A percentile compares a stretch with the other conserved stretches of the same genome.
phyloP scores from a whole-genome alignment of 2,329 filamentous ascomycete genomes.

The Aspergillus sp. region DNA sequence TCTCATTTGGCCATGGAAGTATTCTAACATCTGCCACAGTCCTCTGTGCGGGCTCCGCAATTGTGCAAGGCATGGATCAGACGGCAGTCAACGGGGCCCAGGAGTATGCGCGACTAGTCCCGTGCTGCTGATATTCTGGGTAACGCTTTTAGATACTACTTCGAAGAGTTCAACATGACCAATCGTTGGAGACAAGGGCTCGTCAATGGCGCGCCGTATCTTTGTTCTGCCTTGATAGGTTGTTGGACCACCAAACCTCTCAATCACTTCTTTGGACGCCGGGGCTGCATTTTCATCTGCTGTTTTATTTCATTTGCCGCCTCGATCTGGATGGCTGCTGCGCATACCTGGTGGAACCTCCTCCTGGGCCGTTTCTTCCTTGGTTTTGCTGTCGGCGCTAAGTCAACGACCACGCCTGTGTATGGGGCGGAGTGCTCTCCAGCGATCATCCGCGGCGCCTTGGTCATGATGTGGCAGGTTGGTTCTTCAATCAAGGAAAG shows the following conservation, averaged over 20 bases:
- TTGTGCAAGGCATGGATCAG: conserved; percentile 47
- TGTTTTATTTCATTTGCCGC: conserved; percentile 34
- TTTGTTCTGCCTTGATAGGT: conserved; percentile 36
- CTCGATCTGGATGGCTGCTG: conserved; percentile 35
- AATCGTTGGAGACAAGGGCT: conserved; percentile 21
- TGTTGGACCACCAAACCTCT: conserved; percentile 42
- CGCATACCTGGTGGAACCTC: conserved; percentile 35
- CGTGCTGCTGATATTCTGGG: no score
- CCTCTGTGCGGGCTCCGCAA: conserved; percentile 28
- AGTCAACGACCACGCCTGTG: conserved; percentile 38
- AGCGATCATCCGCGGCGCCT: conserved; percentile 40
- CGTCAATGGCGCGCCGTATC: conserved; percentile 38
- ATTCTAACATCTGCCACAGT: conserved; percentile 1
- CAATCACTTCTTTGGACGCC: conserved; percentile 36
- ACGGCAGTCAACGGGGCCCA: conserved; percentile 42
- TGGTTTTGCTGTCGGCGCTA: conserved; percentile 35
- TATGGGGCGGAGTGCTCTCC: conserved; percentile 42
- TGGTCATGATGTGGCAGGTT: conserved; percentile 48
- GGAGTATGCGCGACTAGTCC: no score
- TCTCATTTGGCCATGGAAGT: not conserved
- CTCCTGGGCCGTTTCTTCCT: conserved; percentile 35
- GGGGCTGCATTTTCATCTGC: conserved; percentile 37
- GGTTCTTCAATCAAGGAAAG: no score
- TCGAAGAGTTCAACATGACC: conserved; percentile 11
- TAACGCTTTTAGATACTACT: conserved; percentile 18